Conservation (phyloP, 129 eudicot genomes). For the Escallonia herrerae region DNA sequence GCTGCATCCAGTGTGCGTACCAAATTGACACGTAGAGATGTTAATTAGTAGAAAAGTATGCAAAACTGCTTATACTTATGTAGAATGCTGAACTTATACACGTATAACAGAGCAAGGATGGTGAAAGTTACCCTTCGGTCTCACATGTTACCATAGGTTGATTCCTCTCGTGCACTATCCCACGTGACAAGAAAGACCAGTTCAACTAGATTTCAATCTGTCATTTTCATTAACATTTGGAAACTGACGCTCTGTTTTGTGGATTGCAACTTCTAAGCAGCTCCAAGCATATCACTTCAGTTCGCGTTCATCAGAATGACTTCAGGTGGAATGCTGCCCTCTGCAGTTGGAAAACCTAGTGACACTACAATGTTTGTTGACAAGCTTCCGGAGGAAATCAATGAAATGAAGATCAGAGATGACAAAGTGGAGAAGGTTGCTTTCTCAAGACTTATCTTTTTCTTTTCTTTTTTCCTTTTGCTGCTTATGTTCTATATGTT, state of each 20-base stretch:
- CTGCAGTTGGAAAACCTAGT: slow-evolving; percentile 28
- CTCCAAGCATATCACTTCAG: slow-evolving; percentile 6
- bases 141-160: not conserved
- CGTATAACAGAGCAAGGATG: no score
- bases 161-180: no score
- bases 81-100: no score
- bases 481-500: not conserved
- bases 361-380: slow-evolving; percentile 44
- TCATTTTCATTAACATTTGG: not conserved
- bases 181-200: not conserved
- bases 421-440: slow-evolving; percentile 54
- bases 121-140: not conserved
- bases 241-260: slow-evolving; percentile 18
- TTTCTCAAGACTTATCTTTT: slow-evolving; percentile 5
- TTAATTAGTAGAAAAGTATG: no score
- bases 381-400: slow-evolving; percentile 51
- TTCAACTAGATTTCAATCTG: not conserved
- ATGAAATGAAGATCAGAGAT: slow-evolving; percentile 55
- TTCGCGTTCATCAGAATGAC: slow-evolving; percentile 20
- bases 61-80: no score
- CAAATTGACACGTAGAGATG: no score
- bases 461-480: not conserved
- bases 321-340: slow-evolving; percentile 26
- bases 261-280: not conserved
- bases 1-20: no score